Evolutionary conservation across 2,329 filamentous ascomycete species (phyloP), one percentile per base, ranked within the genome.

Genomic region (Calonectria crousiana): DNA sequence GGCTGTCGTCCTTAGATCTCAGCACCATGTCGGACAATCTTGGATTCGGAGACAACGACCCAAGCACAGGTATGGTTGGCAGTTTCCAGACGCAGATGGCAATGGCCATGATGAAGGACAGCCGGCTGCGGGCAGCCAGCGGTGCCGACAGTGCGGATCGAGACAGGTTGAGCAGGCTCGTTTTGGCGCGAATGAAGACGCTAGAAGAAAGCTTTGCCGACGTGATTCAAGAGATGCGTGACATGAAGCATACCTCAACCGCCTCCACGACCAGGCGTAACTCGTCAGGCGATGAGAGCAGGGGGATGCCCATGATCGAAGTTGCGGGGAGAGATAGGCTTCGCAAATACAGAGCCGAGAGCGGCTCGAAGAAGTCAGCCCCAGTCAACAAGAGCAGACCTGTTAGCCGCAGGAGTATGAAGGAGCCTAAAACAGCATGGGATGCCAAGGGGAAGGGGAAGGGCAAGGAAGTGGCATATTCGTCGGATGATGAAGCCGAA

Each of bases 141-240:
- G 83, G 82, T 49, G 77, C 78, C 38, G 85, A 87, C 60, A 73
- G 82, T 5, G 84, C 82, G 69, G 87, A 88, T 88, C 91, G 83
- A 30, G 93, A 95, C 81, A 91, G 94, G 51, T 94, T 96, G 90
- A 92, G 93, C 78, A 91, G 95, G 71, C 89, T 98, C 58, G 94
- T 98, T 84, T 87, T 98, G 58, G 95, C 95, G 11, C 89, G 95
- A 41, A 98, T 98, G 95, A 97, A 97, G 83, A 96, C 94, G 10
- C 89, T 98, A 2, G 96, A 98, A 83, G 95, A 98, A 84, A 94
- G 95, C 18, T 96, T 98, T 83, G 90, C 94, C 3, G 95, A 98
- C 74, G 93, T 98, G n/a, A 91, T 95, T 71, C 92, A 91, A 75
- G 95, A 97, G 83, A 93, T 98, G 83, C 92, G 94, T 75, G 91